Evolutionary conservation across 2,329 filamentous ascomycete genomes (phyloP), one percentile per base, ranked within the genome.

Genomic region (Talaromyces piceae): DNA sequence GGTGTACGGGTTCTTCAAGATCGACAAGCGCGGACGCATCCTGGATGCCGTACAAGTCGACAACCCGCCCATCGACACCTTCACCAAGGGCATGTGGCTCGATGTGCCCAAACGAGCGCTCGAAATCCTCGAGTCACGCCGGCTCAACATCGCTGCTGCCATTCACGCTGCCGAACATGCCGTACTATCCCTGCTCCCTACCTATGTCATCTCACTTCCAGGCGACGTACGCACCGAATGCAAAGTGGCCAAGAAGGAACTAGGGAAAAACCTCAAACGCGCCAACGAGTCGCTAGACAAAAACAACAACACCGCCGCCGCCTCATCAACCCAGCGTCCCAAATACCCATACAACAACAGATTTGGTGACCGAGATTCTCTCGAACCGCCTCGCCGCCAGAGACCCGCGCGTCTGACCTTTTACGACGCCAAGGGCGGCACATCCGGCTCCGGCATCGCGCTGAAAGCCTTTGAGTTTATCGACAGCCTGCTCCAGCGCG

Each of bases 121-220:
- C 5, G 82, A 89, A 12, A 90, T 96, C 39, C 77, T 98, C 1
- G 79, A 84, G 37, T 78, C 78, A 0, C 77, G 84, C 6, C 76
- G 83, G 0, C 75, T 97, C 27, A 88, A 96, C 65, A 78, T 91
- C 8, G 91, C 89, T 0, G 93, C 86, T 0, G 88, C 88, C 0
- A 96, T 98, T 52, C 93, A 97, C 64, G 91, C 91, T 0, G 91
- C 93, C 2, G 90, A 97, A 69, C 93, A 98, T 66, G 90, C 91
- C 0, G 76, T 97, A 22, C 79, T 97, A 56, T 86, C 82, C 33
- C 76, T 97, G 2, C 83, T 97, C 73, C 91, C 91, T 0, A 93
- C 88, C 44, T 95, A 94, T 63, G 88, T 97, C 41, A 83, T 96
- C 59, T 88, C 83, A 58, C 85, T 91, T 73, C 90, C 91, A 0